These are phyloP conservation scores for Reutealis trisperma DNA, from an alignment of 345 rosid species.

Conservation along the genomic window DNA sequence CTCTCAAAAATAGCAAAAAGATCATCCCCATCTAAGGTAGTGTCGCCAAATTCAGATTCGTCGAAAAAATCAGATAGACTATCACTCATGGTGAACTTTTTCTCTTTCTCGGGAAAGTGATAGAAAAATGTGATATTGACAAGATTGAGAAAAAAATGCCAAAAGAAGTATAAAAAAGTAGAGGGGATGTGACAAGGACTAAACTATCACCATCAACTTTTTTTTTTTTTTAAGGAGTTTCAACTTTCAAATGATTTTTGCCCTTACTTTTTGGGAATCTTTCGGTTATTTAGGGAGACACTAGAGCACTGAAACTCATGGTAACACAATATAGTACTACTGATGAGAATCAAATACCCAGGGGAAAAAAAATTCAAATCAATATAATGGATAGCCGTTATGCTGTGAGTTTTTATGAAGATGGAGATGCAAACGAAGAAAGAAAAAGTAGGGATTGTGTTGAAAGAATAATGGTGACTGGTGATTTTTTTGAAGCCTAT, in stretches of 20 bases:
- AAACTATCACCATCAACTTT: constrained; percentile 63
- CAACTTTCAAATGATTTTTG: not conserved
- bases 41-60: constrained; percentile 52
- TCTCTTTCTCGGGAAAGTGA: constrained; percentile 11
- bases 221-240: not conserved
- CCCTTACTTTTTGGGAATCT: constrained; percentile 11
- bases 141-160: constrained; percentile 30
- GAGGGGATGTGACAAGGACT: constrained; percentile 47
- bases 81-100: constrained; percentile 41
- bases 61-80: constrained; percentile 48
- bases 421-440: not conserved
- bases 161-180: constrained; percentile 43
- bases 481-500: not conserved
- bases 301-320: constrained; percentile 19
- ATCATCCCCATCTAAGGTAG: constrained; percentile 61
- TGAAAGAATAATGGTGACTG: not conserved
- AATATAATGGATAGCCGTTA: not conserved
- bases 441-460: not conserved
- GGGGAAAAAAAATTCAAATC: not conserved
- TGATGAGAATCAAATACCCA: constrained; percentile 4
- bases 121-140: constrained; percentile 18
- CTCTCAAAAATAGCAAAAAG: constrained; percentile 76
- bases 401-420: not conserved
- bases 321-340: not conserved
- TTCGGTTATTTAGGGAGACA: constrained; percentile 14